Base-by-base conservation (phyloP, 371 early-diverging fungal species). In the Syncephalis plumigaleata region DNA sequence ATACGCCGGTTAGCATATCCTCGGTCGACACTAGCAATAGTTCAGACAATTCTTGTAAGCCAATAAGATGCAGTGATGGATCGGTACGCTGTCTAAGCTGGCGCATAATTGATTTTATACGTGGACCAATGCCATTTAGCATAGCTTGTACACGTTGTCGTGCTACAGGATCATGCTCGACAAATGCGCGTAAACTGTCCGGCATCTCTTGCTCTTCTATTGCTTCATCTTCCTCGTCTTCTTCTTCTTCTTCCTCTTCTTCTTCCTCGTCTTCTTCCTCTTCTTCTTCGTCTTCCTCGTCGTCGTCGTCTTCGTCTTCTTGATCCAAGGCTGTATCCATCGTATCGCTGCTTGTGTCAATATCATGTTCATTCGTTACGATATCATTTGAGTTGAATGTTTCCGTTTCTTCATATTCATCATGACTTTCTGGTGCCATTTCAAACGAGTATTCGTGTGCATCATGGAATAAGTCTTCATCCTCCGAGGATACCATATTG, bases 21-120 rank as follows among this genome's bases (percentile, higher is more conserved):
- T 80, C 84, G 9, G 71, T 77, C 38, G 79, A 70, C 25, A 84
- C 75, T 3, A 77, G 71, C 11, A 83, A 54, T 21, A 79, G 58
- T 31, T 79, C 77, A 3, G 80, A 65, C 44, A 83, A 55, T 52
- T 76, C 74, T 51, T 80, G 77, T 3, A 81, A 59, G 0, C 77
- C 77, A 25, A 79, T 61, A 8, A 81, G 52, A 49, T 77, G 79
- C 54, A 70, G 61, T 1, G 77, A 68, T 15, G 73, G 71, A 46
- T 80, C 78, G 36, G 70, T 67, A 25, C 55, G 52, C 27, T 61
- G 61, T 24, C 61, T 63, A 3, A 79, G 63, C 37, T 61, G 68
- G 22, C 58, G 45, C 9, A 78, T 56, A 20, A 79, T 71, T 2
- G 70, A 57, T 15, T 64, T 64, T 36, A 71, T 52, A 36, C 64